phyloP scores from a whole-genome alignment of 225 moss, liverwort and hornwort species.

The Climacium dendroides region DNA sequence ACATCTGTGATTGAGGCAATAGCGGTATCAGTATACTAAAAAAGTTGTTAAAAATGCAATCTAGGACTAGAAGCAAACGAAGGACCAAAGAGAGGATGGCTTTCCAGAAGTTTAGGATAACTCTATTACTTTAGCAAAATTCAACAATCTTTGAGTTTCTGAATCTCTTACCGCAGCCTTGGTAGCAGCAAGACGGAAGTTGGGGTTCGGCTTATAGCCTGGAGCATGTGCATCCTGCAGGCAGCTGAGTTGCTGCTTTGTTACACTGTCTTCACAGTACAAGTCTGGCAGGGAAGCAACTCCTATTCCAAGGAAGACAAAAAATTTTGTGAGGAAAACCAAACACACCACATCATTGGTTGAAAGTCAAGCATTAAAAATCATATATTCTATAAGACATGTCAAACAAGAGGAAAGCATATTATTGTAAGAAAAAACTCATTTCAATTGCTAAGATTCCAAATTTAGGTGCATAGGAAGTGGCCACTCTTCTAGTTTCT shows the following conservation, averaged over 20 bases:
- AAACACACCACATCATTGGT: background rate
- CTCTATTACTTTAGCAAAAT: background rate
- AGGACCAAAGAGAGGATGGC: too few species aligned
- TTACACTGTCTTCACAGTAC: slow-evolving; percentile 52
- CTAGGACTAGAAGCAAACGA: too few species aligned
- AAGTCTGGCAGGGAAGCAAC: slow-evolving; percentile 53
- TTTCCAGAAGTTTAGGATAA: too few species aligned
- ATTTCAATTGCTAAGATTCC: background rate
- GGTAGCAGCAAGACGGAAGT: slow-evolving; percentile 44
- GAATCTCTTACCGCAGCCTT: slow-evolving; percentile 46
- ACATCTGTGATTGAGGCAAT: slow-evolving; percentile 37
- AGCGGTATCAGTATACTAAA: background rate
- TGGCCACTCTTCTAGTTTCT: background rate
- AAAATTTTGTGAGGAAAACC: background rate
- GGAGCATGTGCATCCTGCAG: slow-evolving; percentile 23
- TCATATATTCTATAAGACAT: background rate
- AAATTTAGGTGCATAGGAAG: background rate
- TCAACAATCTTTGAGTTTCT: background rate
- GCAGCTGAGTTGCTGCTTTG: slow-evolving; percentile 50
- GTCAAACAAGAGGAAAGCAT: background rate
- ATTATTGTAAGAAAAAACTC: background rate
- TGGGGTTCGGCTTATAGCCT: slow-evolving; percentile 37
- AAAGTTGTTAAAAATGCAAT: too few species aligned
- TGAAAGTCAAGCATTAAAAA: background rate
- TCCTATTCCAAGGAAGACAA: slow-evolving; percentile 17